phyloP scores from a whole-genome alignment of 1,139 yeast genomes.

The Taphrina confusa region DNA sequence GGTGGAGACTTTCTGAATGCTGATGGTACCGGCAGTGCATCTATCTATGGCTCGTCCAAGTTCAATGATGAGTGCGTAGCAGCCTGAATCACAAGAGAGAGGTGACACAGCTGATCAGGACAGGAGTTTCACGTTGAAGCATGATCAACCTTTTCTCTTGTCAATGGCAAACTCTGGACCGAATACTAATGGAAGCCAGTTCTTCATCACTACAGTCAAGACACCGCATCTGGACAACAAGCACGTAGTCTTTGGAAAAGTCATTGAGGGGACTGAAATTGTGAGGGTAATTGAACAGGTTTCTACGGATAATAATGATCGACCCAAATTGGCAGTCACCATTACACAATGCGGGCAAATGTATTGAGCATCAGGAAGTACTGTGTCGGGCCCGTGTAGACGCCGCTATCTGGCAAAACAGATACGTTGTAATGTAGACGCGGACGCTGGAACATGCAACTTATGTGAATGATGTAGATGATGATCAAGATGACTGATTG shows the following conservation, averaged over 20 bases:
- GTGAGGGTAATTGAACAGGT: conserved; percentile 69
- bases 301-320: conserved; percentile 16
- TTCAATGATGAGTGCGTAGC: conserved; percentile 75
- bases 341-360: conserved; percentile 35
- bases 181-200: conserved; percentile 92
- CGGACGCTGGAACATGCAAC: no score
- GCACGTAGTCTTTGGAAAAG: conserved; percentile 94
- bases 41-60: conserved; percentile 58
- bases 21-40: conserved; percentile 53
- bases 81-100: conserved; percentile 51
- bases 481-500: no score
- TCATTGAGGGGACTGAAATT: conserved; percentile 75
- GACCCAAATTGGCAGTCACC: conserved; percentile 26
- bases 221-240: conserved; percentile 78
- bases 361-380: conserved; percentile 22
- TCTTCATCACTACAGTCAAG: conserved; percentile 75
- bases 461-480: no score
- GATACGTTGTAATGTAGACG: no score
- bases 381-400: no score
- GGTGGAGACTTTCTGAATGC: conserved; percentile 92
- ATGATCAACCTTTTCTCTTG: conserved; percentile 68
- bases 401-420: no score
- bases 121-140: not conserved
- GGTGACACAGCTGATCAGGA: conserved; percentile 82
- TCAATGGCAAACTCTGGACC: conserved; percentile 98